Percentiles rank a stretch among this genome's conserved stretches.
These are phyloP conservation scores for Hericium rajendrae DNA, from an alignment of 768 basidiomycete genomes.

Conservation along the genomic window DNA sequence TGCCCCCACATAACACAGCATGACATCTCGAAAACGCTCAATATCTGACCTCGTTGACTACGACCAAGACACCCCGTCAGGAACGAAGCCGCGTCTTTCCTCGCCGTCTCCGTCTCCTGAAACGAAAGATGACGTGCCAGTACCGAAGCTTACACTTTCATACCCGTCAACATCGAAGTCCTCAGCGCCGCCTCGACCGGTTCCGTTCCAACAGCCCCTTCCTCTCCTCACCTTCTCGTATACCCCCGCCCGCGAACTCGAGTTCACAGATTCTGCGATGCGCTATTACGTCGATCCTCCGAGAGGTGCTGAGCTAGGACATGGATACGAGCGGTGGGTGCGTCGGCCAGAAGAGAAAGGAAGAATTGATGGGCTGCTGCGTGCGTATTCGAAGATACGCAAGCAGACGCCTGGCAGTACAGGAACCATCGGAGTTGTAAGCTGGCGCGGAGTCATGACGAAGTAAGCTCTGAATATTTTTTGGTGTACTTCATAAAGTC, in stretches of 20 bases:
- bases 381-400: constrained; percentile 40
- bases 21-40: constrained; percentile 7
- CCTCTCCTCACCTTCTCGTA: constrained; percentile 69
- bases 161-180: constrained; percentile 14
- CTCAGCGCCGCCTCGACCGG: constrained; percentile 8
- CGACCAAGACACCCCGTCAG: neutral
- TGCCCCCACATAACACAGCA: neutral
- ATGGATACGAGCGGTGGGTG: constrained; percentile 69
- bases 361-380: constrained; percentile 59
- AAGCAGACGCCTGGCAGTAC: constrained; percentile 20
- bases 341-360: constrained; percentile 55
- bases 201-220: constrained; percentile 61
- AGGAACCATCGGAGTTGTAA: constrained; percentile 46
- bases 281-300: constrained; percentile 68
- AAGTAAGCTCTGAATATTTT: constrained; percentile 38
- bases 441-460: constrained; percentile 81
- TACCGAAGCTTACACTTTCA: constrained; percentile 4
- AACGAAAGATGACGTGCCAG: neutral
- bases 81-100: neutral
- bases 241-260: constrained; percentile 40
- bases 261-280: constrained; percentile 61
- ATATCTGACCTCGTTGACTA: constrained; percentile 1
- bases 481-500: neutral
- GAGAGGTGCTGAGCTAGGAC: constrained; percentile 47
- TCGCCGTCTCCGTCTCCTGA: neutral